Evolutionary conservation across 2,329 filamentous ascomycete species (phyloP).

Genomic region (Cordyceps pruinosa): DNA sequence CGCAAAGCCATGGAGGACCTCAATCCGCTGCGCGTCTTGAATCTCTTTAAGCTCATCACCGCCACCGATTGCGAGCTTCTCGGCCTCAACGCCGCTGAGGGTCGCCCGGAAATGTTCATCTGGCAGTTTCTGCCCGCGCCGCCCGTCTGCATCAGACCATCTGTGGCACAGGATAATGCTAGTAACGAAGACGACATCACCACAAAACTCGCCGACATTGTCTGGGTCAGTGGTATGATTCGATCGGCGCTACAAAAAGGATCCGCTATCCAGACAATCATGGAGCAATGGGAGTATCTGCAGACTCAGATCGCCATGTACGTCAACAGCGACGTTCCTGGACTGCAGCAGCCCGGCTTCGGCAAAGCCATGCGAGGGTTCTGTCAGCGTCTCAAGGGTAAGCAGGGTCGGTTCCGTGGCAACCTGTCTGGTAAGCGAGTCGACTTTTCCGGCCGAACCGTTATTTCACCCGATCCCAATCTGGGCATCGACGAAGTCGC

Average conservation of each 20-base stretch:
- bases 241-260: conserved; percentile 76
- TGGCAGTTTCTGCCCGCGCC: conserved; percentile 96
- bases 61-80: conserved; percentile 84
- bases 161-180: conserved; percentile 84
- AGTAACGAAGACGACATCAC: conserved; percentile 97
- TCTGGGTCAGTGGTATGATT: conserved; percentile 84
- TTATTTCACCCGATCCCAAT: conserved; percentile 96
- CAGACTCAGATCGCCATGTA: conserved; percentile 96
- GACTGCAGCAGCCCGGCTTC: conserved; percentile 79
- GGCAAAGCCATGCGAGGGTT: conserved; percentile 89
- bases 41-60: conserved; percentile 83
- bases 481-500: conserved; percentile 89
- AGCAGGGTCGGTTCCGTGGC: conserved; percentile 93
- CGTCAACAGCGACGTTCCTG: conserved; percentile 93
- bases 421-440: conserved; percentile 98
- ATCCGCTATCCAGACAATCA: conserved; percentile 77
- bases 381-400: conserved; percentile 91
- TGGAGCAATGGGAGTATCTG: conserved; percentile 98
- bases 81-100: conserved; percentile 78
- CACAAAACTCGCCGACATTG: conserved; percentile 92
- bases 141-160: conserved; percentile 88
- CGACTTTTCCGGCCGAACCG: conserved; percentile 93
- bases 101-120: conserved; percentile 90
- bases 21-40: conserved; percentile 80
- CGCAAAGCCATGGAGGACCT: conserved; percentile 92